phyloP scores from a whole-genome alignment of 441 rosid genomes.

The Gossypium trilobum region DNA sequence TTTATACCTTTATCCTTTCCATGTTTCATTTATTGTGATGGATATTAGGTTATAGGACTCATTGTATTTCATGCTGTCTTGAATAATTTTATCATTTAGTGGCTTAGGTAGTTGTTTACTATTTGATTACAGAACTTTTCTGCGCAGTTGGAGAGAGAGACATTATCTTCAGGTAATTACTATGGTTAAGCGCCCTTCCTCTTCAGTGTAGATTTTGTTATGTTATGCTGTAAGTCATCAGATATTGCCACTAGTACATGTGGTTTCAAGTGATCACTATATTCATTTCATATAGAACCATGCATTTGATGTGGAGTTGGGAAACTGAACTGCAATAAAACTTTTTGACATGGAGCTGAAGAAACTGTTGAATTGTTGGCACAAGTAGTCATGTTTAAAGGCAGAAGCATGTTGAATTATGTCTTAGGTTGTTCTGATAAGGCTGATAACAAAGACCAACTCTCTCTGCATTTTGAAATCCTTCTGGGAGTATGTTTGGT shows the following conservation, averaged over 20 bases:
- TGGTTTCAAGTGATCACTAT: neutral
- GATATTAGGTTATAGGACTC: neutral
- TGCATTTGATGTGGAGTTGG: conserved; percentile 10
- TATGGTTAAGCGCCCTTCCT: neutral
- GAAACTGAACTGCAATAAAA: neutral
- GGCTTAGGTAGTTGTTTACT: conserved; percentile 13
- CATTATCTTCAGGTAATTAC: conserved; percentile 64
- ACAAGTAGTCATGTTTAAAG: neutral
- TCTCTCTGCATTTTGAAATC: neutral
- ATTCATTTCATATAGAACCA: conserved; percentile 8
- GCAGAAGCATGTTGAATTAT: neutral
- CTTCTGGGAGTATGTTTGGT: neutral
- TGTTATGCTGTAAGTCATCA: neutral
- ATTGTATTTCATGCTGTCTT: neutral
- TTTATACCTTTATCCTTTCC: conserved; percentile 1
- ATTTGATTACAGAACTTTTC: conserved; percentile 72
- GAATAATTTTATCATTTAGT: conserved; percentile 9
- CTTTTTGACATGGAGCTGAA: neutral
- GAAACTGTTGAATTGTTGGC: neutral
- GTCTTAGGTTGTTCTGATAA: neutral
- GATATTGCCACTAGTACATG: neutral
- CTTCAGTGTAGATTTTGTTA: neutral
- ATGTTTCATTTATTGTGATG: neutral
- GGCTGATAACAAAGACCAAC: neutral
- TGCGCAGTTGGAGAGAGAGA: conserved; percentile 93